phyloP scores from a whole-genome alignment of 1,139 yeast species.

The Geotrichum cucujoidarum region DNA sequence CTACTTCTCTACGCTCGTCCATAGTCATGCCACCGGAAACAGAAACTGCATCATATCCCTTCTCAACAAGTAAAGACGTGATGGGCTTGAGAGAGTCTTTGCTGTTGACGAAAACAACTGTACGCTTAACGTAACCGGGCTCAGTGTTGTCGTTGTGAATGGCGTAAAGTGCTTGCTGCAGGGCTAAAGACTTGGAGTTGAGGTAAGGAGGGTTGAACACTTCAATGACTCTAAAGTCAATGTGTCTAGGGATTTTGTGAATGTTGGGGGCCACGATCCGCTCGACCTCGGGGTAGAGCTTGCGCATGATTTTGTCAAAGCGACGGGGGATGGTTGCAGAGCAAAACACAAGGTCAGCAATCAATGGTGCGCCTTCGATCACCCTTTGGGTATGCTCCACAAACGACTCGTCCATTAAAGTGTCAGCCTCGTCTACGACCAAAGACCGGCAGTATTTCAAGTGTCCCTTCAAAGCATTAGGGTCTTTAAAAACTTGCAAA shows the following conservation, averaged over 20 bases:
- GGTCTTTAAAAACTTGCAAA: slow-evolving; percentile 22
- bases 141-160: slow-evolving; percentile 82
- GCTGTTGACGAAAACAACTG: slow-evolving; percentile 81
- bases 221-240: slow-evolving; percentile 70
- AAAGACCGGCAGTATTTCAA: slow-evolving; percentile 44
- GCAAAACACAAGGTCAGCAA: slow-evolving; percentile 66
- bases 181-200: slow-evolving; percentile 75
- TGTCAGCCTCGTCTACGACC: slow-evolving; percentile 94
- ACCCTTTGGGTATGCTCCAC: slow-evolving; percentile 59
- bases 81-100: slow-evolving; percentile 59
- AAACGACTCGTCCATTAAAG: slow-evolving; percentile 82
- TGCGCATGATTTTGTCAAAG: slow-evolving; percentile 59
- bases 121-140: slow-evolving; percentile 67
- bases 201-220: slow-evolving; percentile 70
- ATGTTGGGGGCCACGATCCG: slow-evolving; percentile 75
- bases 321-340: slow-evolving; percentile 87
- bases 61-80: slow-evolving; percentile 50
- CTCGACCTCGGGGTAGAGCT: slow-evolving; percentile 60
- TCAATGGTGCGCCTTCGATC: slow-evolving; percentile 46
- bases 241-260: slow-evolving; percentile 73
- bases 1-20: slow-evolving; percentile 51
- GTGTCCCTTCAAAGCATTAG: slow-evolving; percentile 24
- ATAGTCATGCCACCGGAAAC: slow-evolving; percentile 61
- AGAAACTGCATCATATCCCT: slow-evolving; percentile 58
- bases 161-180: slow-evolving; percentile 85